Conservation (phyloP, 305 asterid genomes). For the Plantago coronopus region DNA sequence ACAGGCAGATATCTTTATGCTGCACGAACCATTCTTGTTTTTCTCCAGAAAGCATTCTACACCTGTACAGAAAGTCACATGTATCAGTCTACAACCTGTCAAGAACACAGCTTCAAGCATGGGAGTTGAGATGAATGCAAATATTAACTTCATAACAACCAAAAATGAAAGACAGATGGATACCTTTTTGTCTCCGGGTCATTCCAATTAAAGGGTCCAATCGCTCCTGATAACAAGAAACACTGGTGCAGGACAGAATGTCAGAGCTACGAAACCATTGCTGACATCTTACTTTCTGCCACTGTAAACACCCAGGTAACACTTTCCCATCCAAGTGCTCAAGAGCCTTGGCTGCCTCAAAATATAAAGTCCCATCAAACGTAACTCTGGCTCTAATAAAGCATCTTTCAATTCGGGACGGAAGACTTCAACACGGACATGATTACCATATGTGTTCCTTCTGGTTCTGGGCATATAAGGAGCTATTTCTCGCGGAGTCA, state of each 20-base stretch:
- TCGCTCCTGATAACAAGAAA: slow-evolving; percentile 52
- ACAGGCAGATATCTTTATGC: slow-evolving; percentile 52
- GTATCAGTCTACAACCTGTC: background rate
- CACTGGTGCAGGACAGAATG: slow-evolving; percentile 70
- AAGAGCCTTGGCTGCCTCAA: slow-evolving; percentile 88
- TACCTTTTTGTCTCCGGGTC: slow-evolving; percentile 49
- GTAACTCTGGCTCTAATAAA: slow-evolving; percentile 59
- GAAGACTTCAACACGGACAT: slow-evolving; percentile 65
- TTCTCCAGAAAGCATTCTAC: slow-evolving; percentile 43
- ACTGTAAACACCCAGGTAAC: slow-evolving; percentile 58
- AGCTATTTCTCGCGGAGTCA: slow-evolving; percentile 56
- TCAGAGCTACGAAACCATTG: slow-evolving; percentile 63
- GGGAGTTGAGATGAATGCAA: slow-evolving; percentile 7
- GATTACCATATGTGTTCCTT: slow-evolving; percentile 41
- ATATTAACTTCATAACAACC: slow-evolving; percentile 4
- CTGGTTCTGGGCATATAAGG: slow-evolving; percentile 81
- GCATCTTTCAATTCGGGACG: slow-evolving; percentile 47
- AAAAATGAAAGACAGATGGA: background rate
- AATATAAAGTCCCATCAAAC: slow-evolving; percentile 76
- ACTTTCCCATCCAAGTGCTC: slow-evolving; percentile 72
- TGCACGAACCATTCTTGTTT: slow-evolving; percentile 41
- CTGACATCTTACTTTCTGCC: slow-evolving; percentile 87
- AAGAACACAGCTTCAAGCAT: too few species aligned
- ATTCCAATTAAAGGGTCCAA: slow-evolving; percentile 46
- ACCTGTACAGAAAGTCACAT: slow-evolving; percentile 34